Evolutionary conservation across 2,329 filamentous ascomycete genomes (phyloP).

Genomic region (Aspergillus japonicus): DNA sequence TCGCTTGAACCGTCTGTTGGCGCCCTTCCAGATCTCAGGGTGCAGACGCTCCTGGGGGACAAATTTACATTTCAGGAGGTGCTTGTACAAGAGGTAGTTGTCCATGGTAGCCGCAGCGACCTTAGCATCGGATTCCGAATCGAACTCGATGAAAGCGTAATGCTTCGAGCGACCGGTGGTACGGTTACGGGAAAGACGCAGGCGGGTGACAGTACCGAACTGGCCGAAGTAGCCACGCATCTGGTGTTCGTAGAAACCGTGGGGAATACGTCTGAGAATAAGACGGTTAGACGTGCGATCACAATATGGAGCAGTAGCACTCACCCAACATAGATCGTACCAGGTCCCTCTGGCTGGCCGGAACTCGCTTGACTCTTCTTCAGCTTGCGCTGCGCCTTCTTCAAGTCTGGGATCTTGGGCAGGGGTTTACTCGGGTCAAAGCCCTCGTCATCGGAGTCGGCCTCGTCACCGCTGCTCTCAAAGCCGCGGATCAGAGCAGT

Average conservation of each 20-base stretch:
- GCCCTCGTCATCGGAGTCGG: constrained; percentile 48
- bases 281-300: constrained; percentile 17
- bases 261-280: constrained; percentile 67
- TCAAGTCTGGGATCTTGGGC: constrained; percentile 46
- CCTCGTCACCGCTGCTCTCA: constrained; percentile 55
- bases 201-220: constrained; percentile 76
- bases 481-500: constrained; percentile 55
- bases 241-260: constrained; percentile 96
- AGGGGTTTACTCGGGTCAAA: constrained; percentile 46
- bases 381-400: constrained; percentile 51
- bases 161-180: constrained; percentile 89
- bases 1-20: constrained; percentile 84
- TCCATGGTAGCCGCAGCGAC: constrained; percentile 96
- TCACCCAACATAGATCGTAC: constrained; percentile 80
- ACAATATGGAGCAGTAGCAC: constrained; percentile 22
- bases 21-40: constrained; percentile 80
- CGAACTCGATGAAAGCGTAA: constrained; percentile 92
- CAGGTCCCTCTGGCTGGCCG: constrained; percentile 53
- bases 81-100: constrained; percentile 93
- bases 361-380: constrained; percentile 51
- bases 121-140: constrained; percentile 72
- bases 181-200: constrained; percentile 87
- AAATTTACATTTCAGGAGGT: constrained; percentile 83
- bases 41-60: constrained; percentile 76
- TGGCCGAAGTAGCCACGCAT: constrained; percentile 93